Evolutionary conservation across 2,329 filamentous ascomycete species (phyloP).

Genomic region (Byssochlamys sp.): DNA sequence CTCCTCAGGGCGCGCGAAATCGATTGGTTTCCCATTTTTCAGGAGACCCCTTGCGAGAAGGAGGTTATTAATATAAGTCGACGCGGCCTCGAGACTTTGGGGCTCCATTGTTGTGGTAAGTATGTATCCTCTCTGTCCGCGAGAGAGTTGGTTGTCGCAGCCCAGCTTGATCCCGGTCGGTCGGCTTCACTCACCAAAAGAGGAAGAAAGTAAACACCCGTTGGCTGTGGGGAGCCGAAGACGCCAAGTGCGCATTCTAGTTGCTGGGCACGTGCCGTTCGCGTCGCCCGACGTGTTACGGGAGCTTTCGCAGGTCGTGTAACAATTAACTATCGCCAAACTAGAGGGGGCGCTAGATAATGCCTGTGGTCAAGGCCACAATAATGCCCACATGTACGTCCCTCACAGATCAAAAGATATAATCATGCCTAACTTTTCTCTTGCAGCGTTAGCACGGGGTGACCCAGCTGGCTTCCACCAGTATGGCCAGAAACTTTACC

Average conservation of each 20-base stretch:
- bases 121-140: constrained; percentile 2
- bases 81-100: constrained; percentile 50
- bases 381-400: not conserved
- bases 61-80: constrained; percentile 56
- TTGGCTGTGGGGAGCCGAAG: constrained; percentile 7
- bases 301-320: not conserved
- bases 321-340: not conserved
- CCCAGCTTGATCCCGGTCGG: not conserved
- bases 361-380: not conserved
- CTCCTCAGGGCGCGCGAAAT: constrained; percentile 66
- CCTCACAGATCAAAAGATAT: not conserved
- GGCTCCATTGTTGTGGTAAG: constrained; percentile 30
- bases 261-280: not conserved
- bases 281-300: not conserved
- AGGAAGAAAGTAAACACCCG: constrained; percentile 37
- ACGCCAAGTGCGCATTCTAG: not conserved
- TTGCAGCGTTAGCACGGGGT: constrained; percentile 7
- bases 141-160: constrained; percentile 6
- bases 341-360: not conserved
- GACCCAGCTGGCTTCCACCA: constrained; percentile 22
- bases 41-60: constrained; percentile 54
- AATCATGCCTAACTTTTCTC: not conserved
- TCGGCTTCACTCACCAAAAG: constrained; percentile 21
- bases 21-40: constrained; percentile 51
- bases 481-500: constrained; percentile 36